Percentiles rank a stretch among this genome's conserved stretches.
phyloP scores from a whole-genome alignment of 2,329 filamentous ascomycete genomes.

The Neofusicoccum ribis region DNA sequence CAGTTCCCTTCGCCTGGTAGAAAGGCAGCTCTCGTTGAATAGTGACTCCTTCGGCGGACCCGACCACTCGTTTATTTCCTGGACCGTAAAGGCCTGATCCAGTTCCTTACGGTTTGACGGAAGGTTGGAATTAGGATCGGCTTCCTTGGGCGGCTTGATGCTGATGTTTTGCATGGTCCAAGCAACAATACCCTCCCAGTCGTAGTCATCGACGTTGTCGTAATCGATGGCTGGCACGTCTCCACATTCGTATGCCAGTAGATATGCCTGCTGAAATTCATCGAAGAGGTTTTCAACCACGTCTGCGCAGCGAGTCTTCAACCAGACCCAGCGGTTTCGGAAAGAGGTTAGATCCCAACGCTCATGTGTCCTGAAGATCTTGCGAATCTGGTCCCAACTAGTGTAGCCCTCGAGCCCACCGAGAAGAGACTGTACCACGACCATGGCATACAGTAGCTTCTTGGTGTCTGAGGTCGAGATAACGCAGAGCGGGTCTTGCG shows the following conservation, averaged over 20 bases:
- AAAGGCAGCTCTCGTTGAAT: conserved; percentile 42
- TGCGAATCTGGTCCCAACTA: conserved; percentile 44
- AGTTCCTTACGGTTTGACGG: conserved; percentile 40
- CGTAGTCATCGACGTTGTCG: conserved; percentile 63
- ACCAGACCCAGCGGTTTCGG: conserved; percentile 41
- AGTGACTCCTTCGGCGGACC: conserved; percentile 58
- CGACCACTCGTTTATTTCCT: conserved; percentile 39
- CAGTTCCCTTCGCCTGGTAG: conserved; percentile 42
- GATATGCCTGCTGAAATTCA: conserved; percentile 65
- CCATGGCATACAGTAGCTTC: conserved; percentile 33
- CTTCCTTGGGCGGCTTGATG: conserved; percentile 5
- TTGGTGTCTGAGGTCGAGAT: conserved; percentile 23
- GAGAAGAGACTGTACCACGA: conserved; percentile 35
- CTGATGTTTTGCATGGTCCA: conserved; percentile 60
- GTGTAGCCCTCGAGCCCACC: conserved; percentile 38
- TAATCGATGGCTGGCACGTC: conserved; percentile 65
- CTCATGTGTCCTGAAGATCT: conserved; percentile 38
- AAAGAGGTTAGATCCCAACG: conserved; percentile 35
- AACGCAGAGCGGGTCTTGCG: conserved; percentile 22
- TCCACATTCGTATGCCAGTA: conserved; percentile 64
- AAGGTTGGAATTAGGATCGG: conserved; percentile 15
- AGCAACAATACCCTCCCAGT: conserved; percentile 66
- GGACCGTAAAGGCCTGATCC: conserved; percentile 45
- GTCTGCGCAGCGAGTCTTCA: conserved; percentile 33
- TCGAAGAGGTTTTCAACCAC: conserved; percentile 59